These are phyloP conservation scores for Graphilbum sp. DNA, from an alignment of 2,329 filamentous ascomycete species.

Conservation along the genomic window DNA sequence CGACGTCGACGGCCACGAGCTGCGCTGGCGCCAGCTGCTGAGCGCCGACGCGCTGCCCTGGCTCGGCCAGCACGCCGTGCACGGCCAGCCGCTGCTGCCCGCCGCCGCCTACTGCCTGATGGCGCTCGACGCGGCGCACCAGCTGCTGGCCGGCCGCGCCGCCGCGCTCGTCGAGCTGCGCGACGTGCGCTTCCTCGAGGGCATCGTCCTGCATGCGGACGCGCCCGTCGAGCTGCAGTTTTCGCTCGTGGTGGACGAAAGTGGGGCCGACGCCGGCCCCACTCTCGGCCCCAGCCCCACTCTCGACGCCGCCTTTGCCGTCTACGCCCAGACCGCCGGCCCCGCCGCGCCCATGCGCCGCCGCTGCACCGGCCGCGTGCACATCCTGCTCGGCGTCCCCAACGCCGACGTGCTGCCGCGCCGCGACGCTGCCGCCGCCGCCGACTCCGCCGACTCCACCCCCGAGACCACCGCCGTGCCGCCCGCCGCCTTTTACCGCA, in stretches of 20 bases:
- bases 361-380: constrained; percentile 14
- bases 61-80: constrained; percentile 18
- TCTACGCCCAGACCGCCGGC: too few relatives aligned
- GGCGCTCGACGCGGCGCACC: constrained; percentile 25
- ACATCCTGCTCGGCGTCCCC: constrained; percentile 22
- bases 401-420: constrained; percentile 4
- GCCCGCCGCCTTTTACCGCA: neutral
- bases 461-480: neutral
- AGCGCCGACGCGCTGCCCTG: constrained; percentile 7
- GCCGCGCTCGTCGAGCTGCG: constrained; percentile 13
- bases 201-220: constrained; percentile 5
- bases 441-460: neutral
- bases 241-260: too few relatives aligned
- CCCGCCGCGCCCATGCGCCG: constrained; percentile 14
- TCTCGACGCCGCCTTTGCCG: neutral
- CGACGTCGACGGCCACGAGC: constrained; percentile 7
- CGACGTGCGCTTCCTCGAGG: constrained; percentile 1
- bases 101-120: constrained; percentile 30
- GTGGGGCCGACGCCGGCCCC: too few relatives aligned
- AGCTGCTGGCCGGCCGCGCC: constrained; percentile 13
- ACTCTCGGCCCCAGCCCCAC: constrained; percentile 5
- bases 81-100: constrained; percentile 26
- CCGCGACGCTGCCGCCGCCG: neutral
- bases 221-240: constrained; percentile 8
- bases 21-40: constrained; percentile 8